Evolutionary conservation across 257 asterid species (phyloP).

Genomic region (Solanum boliviense): DNA sequence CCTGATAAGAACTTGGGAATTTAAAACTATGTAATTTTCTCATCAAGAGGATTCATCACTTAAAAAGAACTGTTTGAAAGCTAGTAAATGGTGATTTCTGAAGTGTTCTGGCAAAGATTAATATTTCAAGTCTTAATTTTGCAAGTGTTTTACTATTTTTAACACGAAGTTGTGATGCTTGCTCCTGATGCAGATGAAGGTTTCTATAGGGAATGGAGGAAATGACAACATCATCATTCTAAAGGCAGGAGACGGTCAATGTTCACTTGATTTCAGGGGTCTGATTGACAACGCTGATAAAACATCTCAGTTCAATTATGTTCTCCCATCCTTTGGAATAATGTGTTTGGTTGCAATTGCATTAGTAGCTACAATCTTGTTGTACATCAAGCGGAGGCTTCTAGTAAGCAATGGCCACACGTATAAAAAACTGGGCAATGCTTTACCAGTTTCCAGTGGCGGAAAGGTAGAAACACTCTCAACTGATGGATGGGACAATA

Average conservation of each 20-base stretch:
- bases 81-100: background rate
- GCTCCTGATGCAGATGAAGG: conserved; percentile 41
- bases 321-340: conserved; percentile 16
- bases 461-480: conserved; percentile 21
- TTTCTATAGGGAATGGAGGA: conserved; percentile 37
- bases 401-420: conserved; percentile 21
- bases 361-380: conserved; percentile 23
- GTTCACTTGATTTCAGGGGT: conserved; percentile 51
- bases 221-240: conserved; percentile 30
- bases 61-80: background rate
- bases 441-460: conserved; percentile 53
- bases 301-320: conserved; percentile 15
- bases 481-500: conserved; percentile 67
- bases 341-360: conserved; percentile 29
- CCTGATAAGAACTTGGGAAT: background rate
- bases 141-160: background rate
- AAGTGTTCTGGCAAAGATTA: background rate
- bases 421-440: conserved; percentile 62
- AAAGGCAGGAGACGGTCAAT: conserved; percentile 43
- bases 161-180: background rate
- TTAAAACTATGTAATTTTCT: background rate
- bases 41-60: background rate
- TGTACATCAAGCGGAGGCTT: conserved; percentile 19
- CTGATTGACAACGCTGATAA: conserved; percentile 17
- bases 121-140: background rate